A percentile compares a stretch with the other conserved stretches of the same genome.
Evolutionary conservation across 495 filamentous ascomycete genomes (phyloP).

Genomic region (Lasiosphaeris hirsuta): DNA sequence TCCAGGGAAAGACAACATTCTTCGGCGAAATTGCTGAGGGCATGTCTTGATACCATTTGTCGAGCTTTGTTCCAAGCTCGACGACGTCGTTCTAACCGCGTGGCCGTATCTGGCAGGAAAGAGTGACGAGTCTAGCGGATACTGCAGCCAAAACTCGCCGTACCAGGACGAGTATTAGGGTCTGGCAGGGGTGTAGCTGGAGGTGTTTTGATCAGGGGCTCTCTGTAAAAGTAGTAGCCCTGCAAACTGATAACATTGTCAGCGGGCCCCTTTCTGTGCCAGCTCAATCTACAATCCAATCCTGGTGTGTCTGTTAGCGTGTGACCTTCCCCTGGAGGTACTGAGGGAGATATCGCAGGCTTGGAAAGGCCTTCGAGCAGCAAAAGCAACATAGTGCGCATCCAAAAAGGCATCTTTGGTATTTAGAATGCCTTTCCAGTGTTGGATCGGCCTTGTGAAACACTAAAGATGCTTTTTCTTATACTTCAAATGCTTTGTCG

Average conservation of each 20-base stretch:
- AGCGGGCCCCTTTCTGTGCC: too few species aligned
- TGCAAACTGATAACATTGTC: neutral
- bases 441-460: too few species aligned
- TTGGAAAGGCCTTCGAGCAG: too few species aligned
- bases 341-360: too few species aligned
- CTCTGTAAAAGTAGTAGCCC: conserved; percentile 23
- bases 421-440: too few species aligned
- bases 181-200: conserved; percentile 27
- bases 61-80: conserved; percentile 11
- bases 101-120: conserved; percentile 19
- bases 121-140: conserved; percentile 21
- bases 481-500: too few species aligned
- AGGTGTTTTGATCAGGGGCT: conserved; percentile 19
- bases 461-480: too few species aligned
- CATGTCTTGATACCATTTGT: neutral
- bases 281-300: too few species aligned
- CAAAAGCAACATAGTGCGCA: too few species aligned
- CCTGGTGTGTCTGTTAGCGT: too few species aligned
- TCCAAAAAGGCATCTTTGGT: too few species aligned
- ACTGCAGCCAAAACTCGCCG: conserved; percentile 31
- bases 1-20: conserved; percentile 2
- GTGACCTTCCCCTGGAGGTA: too few species aligned
- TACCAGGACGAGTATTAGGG: conserved; percentile 25
- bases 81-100: conserved; percentile 17
- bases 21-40: neutral